Base-by-base conservation (phyloP, 2,329 filamentous ascomycete genomes). In the Talaromyces sp. region DNA sequence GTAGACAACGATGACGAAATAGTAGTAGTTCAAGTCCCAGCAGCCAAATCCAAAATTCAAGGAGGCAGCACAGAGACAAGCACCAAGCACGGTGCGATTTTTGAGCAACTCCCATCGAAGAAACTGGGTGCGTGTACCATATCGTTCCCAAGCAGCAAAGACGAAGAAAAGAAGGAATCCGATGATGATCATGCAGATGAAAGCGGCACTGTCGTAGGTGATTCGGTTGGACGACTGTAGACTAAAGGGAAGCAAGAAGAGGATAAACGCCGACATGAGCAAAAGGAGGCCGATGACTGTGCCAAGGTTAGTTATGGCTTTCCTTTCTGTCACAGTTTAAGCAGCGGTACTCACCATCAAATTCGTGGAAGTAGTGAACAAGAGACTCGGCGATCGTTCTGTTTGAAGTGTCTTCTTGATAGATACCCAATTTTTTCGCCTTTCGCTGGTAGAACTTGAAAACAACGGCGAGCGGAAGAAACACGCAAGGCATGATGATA, bases 211-310 rank as follows among this genome's bases (percentile, higher is more conserved):
- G 2, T 72, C 64, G 74, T 81, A 84, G n/a, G 72, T 67, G 6
- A 75, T 66, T 9, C 70, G 67, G 19, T 78, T 73, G 28, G 70
- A 71, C n/a, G 68, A 66, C 55, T 77, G 72, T 22, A 91, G 77
- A 56, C 78, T 85, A 74, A 91, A 88, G 0, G 88, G 85, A 17
- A 91, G 79, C 3, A 91, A 80, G 70, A 91, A 84, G 3, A 90
- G 75, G 2, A 85, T 79, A 69, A 88, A 84, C 0, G 85, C 88
- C 1, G 76, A 79, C 58, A 83, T 82, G 52, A 90, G 77, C 1
- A 90, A 74, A n/a, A 88, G 63, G 22, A 87, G 77, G 19, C 88
- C 87, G 30, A 86, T 62, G 2, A 85, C 75, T 78, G 51, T 13
- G 17, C 15, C 25, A 3, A 7, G 9, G 13, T 36, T 63, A 67